A percentile compares a stretch with the other conserved stretches of the same genome.
Conservation (phyloP, 345 rosid genomes). For the Citropsis articulata region DNA sequence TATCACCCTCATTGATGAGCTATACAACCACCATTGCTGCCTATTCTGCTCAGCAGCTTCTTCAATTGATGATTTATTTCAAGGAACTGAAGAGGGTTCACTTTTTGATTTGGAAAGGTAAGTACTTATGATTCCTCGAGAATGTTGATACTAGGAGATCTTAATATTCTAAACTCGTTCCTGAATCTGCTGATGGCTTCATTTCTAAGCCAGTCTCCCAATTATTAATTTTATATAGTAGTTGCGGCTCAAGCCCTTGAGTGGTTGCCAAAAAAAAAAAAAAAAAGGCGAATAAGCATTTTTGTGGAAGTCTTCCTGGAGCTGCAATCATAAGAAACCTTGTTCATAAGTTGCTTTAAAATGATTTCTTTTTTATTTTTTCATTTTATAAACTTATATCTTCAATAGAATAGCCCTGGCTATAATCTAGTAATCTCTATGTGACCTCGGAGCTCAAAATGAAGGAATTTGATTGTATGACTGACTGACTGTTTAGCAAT, state of each 20-base stretch:
- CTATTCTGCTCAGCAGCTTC: constrained; percentile 66
- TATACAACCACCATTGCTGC: constrained; percentile 90
- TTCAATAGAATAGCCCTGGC: neutral
- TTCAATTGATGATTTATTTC: constrained; percentile 84
- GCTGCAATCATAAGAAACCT: neutral
- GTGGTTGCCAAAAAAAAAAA: neutral
- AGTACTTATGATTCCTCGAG: neutral
- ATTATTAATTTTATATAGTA: neutral
- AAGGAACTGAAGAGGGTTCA: constrained; percentile 94
- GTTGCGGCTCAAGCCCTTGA: neutral
- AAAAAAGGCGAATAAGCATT: too few species aligned
- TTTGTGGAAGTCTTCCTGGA: neutral
- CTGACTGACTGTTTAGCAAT: neutral
- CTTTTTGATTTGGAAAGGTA: constrained; percentile 89
- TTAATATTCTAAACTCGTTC: neutral
- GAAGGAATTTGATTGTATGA: neutral
- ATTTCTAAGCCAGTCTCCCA: neutral
- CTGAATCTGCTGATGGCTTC: neutral
- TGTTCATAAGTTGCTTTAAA: neutral
- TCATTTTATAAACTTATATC: neutral
- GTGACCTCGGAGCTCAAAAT: neutral
- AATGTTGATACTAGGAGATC: neutral
- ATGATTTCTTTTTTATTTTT: neutral
- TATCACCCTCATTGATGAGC: constrained; percentile 88
- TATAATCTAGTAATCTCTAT: neutral